Conservation (phyloP, 208 protist genomes). For the Herpetomonas tarakana region DNA sequence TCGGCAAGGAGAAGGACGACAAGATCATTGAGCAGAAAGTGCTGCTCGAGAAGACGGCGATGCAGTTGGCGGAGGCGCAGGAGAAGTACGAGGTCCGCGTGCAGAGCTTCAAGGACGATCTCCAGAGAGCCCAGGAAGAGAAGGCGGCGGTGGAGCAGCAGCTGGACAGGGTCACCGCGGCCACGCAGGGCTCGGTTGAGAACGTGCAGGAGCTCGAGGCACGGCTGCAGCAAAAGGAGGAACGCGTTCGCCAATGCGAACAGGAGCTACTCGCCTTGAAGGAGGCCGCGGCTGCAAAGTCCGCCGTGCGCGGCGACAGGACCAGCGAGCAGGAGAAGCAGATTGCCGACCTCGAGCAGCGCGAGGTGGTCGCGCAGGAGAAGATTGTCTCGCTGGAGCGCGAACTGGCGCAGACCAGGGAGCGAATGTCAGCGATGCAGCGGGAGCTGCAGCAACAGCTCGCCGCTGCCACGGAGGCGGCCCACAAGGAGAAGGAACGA, state of each 20-base stretch:
- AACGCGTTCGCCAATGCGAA: neutral
- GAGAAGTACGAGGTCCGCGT: constrained; percentile 11
- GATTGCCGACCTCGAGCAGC: constrained; percentile 11
- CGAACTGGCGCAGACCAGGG: constrained; percentile 5
- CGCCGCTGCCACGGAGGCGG: neutral
- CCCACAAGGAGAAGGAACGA: neutral
- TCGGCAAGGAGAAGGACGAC: constrained; percentile 21
- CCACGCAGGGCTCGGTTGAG: neutral
- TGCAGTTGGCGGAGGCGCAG: constrained; percentile 9
- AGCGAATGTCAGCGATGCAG: constrained; percentile 17
- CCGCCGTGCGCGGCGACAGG: neutral
- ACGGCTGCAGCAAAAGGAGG: neutral
- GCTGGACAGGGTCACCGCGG: constrained; percentile 6
- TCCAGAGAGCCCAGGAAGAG: constrained; percentile 9
- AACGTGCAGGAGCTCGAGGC: neutral
- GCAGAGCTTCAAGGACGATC: constrained; percentile 7
- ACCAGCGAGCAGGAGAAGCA: constrained; percentile 22
- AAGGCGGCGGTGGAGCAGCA: constrained; percentile 10
- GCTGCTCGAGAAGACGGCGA: constrained; percentile 13
- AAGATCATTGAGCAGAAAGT: constrained; percentile 21
- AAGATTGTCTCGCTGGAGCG: constrained; percentile 13
- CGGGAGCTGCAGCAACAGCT: constrained; percentile 1
- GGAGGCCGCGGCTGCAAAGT: constrained; percentile 20
- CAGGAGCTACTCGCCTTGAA: constrained; percentile 19
- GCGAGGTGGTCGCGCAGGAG: constrained; percentile 17